Conservation (phyloP, 305 asterid genomes). For the Solanum hybrid region DNA sequence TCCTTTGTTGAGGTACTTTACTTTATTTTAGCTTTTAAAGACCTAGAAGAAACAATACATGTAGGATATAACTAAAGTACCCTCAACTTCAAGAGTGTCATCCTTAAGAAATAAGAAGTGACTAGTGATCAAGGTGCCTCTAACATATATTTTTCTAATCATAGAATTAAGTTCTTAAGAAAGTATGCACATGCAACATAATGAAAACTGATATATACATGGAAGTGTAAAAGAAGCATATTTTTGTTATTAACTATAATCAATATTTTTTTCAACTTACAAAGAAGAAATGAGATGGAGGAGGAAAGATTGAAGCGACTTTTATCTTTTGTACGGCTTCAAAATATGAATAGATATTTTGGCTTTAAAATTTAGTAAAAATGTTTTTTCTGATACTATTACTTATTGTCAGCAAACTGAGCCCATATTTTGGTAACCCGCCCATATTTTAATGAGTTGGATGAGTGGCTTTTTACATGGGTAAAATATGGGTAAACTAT, state of each 20-base stretch:
- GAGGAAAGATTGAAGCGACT: too few relatives aligned
- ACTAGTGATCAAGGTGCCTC: not conserved
- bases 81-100: too few relatives aligned
- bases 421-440: too few relatives aligned
- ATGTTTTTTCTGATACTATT: conserved; percentile 55
- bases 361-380: conserved; percentile 25
- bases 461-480: too few relatives aligned
- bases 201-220: not conserved
- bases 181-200: not conserved
- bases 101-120: too few relatives aligned
- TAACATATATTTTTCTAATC: not conserved
- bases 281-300: conserved; percentile 58
- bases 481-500: too few relatives aligned
- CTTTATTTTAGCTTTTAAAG: not conserved
- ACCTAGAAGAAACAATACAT: not conserved
- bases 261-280: not conserved
- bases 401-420: too few relatives aligned
- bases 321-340: too few relatives aligned
- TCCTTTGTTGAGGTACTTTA: not conserved
- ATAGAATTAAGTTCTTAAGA: not conserved
- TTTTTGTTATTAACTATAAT: not conserved
- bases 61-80: not conserved
- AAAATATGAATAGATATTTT: too few relatives aligned
- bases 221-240: too few relatives aligned
- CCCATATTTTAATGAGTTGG: too few relatives aligned